Percentiles rank a stretch among this genome's conserved stretches.
Conservation (phyloP, 1,284 basidiomycete species). For the Cutaneotrichosporon sp. region DNA sequence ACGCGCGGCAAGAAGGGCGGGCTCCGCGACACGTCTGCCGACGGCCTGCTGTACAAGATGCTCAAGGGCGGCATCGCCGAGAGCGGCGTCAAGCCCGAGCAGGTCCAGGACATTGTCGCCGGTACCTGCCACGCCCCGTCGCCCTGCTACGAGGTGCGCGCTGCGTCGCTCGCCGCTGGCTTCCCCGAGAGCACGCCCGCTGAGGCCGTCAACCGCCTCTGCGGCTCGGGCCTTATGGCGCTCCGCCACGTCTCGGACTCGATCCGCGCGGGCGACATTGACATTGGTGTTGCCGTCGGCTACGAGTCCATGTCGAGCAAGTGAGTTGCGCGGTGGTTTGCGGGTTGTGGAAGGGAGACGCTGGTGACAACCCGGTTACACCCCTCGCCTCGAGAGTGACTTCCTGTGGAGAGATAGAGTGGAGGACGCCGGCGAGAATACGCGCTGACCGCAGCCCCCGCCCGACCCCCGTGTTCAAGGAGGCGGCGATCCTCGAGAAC, state of each 20-base stretch:
- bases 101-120: slow-evolving; percentile 58
- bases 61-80: slow-evolving; percentile 30
- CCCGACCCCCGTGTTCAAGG: slow-evolving; percentile 70
- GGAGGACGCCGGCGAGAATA: no score
- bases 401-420: no score
- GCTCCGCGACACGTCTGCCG: slow-evolving; percentile 36
- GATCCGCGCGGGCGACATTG: slow-evolving; percentile 67
- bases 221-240: slow-evolving; percentile 78
- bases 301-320: slow-evolving; percentile 75
- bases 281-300: slow-evolving; percentile 75
- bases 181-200: slow-evolving; percentile 64
- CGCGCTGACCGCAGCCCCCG: slow-evolving; percentile 60
- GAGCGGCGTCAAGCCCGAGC: slow-evolving; percentile 27
- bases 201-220: slow-evolving; percentile 77
- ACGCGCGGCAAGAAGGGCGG: slow-evolving; percentile 35
- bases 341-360: slow-evolving; percentile 42
- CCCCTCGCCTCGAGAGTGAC: slow-evolving; percentile 42
- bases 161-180: slow-evolving; percentile 25
- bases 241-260: slow-evolving; percentile 66
- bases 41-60: slow-evolving; percentile 31
- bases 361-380: no score
- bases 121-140: slow-evolving; percentile 53
- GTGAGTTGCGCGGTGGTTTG: slow-evolving; percentile 56
- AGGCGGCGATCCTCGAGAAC: slow-evolving; percentile 68
- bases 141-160: slow-evolving; percentile 27